These are phyloP conservation scores for Teunomyces pallodes DNA, from an alignment of 805 yeast genomes.

Conservation along the genomic window DNA sequence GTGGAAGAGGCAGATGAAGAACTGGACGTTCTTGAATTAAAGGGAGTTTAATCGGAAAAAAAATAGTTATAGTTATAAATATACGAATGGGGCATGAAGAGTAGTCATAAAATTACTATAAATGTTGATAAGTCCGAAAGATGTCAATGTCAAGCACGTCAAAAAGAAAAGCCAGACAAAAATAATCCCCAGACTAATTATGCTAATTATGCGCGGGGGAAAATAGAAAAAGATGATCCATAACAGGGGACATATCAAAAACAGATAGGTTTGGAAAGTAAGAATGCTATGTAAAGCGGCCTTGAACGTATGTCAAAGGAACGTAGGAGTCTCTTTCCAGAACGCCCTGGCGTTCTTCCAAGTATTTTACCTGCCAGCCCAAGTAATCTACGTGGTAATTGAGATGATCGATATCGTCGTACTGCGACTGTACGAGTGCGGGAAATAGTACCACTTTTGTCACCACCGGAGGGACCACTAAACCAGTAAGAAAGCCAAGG, in stretches of 20 bases:
- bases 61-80: too few species aligned
- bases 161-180: not conserved
- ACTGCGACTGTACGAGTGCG: constrained; percentile 17
- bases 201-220: too few species aligned
- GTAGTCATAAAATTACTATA: too few species aligned
- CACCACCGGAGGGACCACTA: constrained; percentile 27
- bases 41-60: not conserved
- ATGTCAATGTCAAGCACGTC: too few species aligned
- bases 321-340: constrained; percentile 25
- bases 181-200: not conserved
- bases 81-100: too few species aligned
- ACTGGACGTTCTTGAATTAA: constrained; percentile 3
- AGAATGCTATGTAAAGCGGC: not conserved
- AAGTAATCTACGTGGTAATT: constrained; percentile 30
- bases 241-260: not conserved
- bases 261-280: too few species aligned
- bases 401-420: constrained; percentile 29
- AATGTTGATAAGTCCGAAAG: too few species aligned
- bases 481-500: constrained; percentile 28
- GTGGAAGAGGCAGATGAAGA: constrained; percentile 17
- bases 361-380: constrained; percentile 34
- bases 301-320: not conserved
- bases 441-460: constrained; percentile 29
- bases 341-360: constrained; percentile 30
- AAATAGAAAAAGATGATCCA: too few species aligned